Evolutionary conservation across 2,329 filamentous ascomycete genomes (phyloP).

Genomic region (Aspergillus sp.): DNA sequence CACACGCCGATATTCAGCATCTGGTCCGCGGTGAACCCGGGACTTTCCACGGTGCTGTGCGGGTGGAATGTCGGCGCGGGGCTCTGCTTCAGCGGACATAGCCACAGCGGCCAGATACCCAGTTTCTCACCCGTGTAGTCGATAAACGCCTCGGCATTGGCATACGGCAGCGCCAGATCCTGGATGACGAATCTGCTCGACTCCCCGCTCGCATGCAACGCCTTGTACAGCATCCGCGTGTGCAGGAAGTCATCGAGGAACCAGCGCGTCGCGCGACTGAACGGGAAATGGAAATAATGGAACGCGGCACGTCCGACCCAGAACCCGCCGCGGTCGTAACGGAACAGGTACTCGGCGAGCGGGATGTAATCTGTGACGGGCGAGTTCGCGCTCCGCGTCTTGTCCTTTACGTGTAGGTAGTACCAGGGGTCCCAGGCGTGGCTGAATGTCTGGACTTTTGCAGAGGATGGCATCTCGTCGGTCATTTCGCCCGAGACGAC

Average conservation of each 20-base stretch:
- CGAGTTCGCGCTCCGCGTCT: slow-evolving; percentile 12
- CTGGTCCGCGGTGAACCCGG: slow-evolving; percentile 18
- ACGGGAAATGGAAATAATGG: slow-evolving; percentile 64
- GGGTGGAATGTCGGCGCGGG: slow-evolving; percentile 24
- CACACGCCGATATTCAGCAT: slow-evolving; percentile 70
- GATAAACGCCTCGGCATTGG: slow-evolving; percentile 57
- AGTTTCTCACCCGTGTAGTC: slow-evolving; percentile 46
- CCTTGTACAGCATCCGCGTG: slow-evolving; percentile 66
- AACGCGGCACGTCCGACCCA: slow-evolving; percentile 67
- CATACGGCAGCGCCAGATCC: slow-evolving; percentile 63
- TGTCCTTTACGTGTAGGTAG: slow-evolving; percentile 63
- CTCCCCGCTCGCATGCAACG: slow-evolving; percentile 62
- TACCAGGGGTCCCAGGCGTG: slow-evolving; percentile 71
- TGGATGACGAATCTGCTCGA: slow-evolving; percentile 64
- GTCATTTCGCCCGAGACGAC: slow-evolving; percentile 65
- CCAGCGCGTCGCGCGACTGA: slow-evolving; percentile 63
- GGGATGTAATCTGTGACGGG: slow-evolving; percentile 35
- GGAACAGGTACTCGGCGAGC: slow-evolving; percentile 44
- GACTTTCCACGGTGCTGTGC: slow-evolving; percentile 32
- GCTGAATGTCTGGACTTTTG: slow-evolving; percentile 56
- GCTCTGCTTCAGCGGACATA: slow-evolving; percentile 59
- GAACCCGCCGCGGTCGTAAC: slow-evolving; percentile 66
- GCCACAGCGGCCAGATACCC: slow-evolving; percentile 62
- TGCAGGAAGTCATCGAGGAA: slow-evolving; percentile 65
- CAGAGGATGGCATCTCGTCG: slow-evolving; percentile 46